Evolutionary conservation across 1,139 yeast genomes (phyloP).

Genomic region (Pichia sp.): DNA sequence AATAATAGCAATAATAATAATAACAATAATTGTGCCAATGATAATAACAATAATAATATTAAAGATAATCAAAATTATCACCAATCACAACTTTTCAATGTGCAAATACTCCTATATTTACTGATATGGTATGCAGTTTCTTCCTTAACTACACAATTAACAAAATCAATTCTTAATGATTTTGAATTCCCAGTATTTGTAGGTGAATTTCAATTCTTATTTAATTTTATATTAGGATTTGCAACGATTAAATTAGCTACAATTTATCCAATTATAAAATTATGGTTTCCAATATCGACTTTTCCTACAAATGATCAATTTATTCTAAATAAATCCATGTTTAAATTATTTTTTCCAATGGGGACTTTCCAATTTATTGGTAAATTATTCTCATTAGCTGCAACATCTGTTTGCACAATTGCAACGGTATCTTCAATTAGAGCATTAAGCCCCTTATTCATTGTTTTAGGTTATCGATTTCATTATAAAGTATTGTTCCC

Average conservation of each 20-base stretch:
- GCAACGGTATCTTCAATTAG: conserved; percentile 87
- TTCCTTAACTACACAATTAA: conserved; percentile 43
- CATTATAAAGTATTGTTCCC: conserved; percentile 55
- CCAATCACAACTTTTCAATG: conserved; percentile 5
- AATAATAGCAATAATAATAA: too few relatives aligned
- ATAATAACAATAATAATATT: too few relatives aligned
- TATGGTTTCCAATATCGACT: conserved; percentile 20
- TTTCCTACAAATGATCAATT: conserved; percentile 15
- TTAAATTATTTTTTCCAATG: conserved; percentile 77
- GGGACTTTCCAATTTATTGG: conserved; percentile 88
- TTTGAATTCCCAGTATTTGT: conserved; percentile 45
- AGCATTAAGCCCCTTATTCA: conserved; percentile 78
- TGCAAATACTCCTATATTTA: conserved; percentile 4
- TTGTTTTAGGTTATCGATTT: conserved; percentile 68
- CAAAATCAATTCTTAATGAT: conserved; percentile 37
- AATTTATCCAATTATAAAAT: conserved; percentile 10
- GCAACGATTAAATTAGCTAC: conserved; percentile 13
- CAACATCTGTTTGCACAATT: conserved; percentile 80
- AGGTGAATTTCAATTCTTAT: conserved; percentile 44
- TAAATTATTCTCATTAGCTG: conserved; percentile 78
- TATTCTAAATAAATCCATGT: conserved; percentile 16
- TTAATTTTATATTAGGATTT: conserved; percentile 33
- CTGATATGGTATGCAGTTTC: conserved; percentile 40
- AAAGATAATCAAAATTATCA: background rate
- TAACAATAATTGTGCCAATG: too few relatives aligned